Percentiles rank a stretch among this genome's conserved stretches.
Evolutionary conservation across 345 rosid genomes (phyloP).

Genomic region (Populus alba): DNA sequence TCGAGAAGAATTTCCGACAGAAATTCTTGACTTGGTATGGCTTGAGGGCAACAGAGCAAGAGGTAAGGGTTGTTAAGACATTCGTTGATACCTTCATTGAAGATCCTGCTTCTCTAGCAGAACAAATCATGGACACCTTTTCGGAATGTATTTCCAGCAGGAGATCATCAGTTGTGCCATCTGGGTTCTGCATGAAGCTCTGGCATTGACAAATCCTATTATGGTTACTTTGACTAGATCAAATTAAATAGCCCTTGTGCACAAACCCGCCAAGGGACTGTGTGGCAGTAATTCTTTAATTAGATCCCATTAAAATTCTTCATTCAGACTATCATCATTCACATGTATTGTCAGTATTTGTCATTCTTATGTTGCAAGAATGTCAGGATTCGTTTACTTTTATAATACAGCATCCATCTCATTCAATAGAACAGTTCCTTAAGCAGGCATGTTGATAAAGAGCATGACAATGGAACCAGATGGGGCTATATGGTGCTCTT

Average conservation of each 20-base stretch:
- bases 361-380: conserved; percentile 39
- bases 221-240: not conserved
- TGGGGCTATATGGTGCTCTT: conserved; percentile 29
- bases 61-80: conserved; percentile 75
- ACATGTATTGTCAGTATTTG: conserved; percentile 22
- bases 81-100: conserved; percentile 65
- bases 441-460: conserved; percentile 26
- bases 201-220: conserved; percentile 57
- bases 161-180: conserved; percentile 52
- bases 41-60: conserved; percentile 75
- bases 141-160: conserved; percentile 64
- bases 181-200: conserved; percentile 87
- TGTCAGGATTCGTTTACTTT: conserved; percentile 18
- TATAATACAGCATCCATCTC: conserved; percentile 9
- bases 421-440: conserved; percentile 23
- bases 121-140: conserved; percentile 89
- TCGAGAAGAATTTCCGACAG: conserved; percentile 89
- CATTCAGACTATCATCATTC: conserved; percentile 25
- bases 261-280: conserved; percentile 24
- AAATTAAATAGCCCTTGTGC: conserved; percentile 8
- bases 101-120: conserved; percentile 79
- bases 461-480: conserved; percentile 35
- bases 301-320: conserved; percentile 32
- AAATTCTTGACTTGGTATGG: conserved; percentile 94
- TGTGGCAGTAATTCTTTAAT: conserved; percentile 41